Evolutionary conservation across 148 eudicot genomes (phyloP).

Genomic region (Arbutus unedo): DNA sequence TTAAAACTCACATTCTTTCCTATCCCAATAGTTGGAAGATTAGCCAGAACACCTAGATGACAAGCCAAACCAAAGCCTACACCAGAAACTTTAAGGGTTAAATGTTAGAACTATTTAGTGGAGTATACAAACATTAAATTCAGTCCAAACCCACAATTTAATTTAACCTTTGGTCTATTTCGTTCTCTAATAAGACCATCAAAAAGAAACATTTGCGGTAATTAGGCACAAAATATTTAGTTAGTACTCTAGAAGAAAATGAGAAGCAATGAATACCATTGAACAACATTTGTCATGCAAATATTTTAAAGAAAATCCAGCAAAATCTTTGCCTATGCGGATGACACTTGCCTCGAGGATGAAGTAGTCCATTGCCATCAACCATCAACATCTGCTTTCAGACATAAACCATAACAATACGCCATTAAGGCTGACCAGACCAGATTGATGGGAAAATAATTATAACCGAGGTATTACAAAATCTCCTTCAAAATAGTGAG

Average conservation of each 20-base stretch:
- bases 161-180: background rate
- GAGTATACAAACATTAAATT: background rate
- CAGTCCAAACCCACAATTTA: background rate
- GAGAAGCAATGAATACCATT: background rate
- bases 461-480: background rate
- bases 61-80: constrained; percentile 96
- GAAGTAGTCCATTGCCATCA: constrained; percentile 97
- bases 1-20: constrained; percentile 79
- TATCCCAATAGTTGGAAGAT: constrained; percentile 81
- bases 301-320: constrained; percentile 9
- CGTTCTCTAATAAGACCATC: background rate
- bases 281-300: background rate
- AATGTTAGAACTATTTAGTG: background rate
- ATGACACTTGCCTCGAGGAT: constrained; percentile 78
- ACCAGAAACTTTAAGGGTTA: constrained; percentile 11
- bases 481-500: background rate
- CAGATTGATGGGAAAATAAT: background rate
- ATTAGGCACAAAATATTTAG: background rate
- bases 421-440: background rate
- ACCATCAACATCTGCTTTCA: constrained; percentile 77
- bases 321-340: background rate
- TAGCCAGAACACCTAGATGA: constrained; percentile 86
- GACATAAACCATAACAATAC: background rate
- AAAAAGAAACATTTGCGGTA: background rate
- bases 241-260: constrained; percentile 1